A percentile compares a stretch with the other conserved stretches of the same genome.
Conservation (phyloP, 2,329 filamentous ascomycete species). For the Fusarium palustre region DNA sequence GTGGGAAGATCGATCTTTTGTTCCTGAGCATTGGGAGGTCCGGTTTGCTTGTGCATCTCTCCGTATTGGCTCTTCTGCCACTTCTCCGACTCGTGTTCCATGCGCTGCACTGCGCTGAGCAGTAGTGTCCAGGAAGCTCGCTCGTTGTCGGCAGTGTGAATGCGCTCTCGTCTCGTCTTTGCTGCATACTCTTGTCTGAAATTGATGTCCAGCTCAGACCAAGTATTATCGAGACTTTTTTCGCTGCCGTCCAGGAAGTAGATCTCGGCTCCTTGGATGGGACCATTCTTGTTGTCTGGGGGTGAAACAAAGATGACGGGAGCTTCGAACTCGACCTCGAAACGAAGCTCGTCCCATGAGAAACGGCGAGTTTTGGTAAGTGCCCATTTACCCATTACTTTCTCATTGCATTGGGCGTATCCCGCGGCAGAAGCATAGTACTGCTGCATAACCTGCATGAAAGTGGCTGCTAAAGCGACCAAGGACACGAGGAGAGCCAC, state of each 20-base stretch:
- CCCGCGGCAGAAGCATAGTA: constrained; percentile 63
- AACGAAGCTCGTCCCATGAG: constrained; percentile 58
- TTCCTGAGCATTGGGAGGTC: constrained; percentile 38
- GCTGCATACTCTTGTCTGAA: constrained; percentile 44
- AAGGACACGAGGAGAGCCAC: constrained; percentile 62
- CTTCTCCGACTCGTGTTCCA: constrained; percentile 60
- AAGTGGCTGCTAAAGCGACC: constrained; percentile 59
- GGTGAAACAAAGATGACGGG: constrained; percentile 64
- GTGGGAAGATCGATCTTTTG: constrained; percentile 36
- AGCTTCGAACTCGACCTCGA: constrained; percentile 62
- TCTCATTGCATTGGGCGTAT: constrained; percentile 60
- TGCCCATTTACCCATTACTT: constrained; percentile 62
- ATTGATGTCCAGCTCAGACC: constrained; percentile 51
- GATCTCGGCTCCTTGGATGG: constrained; percentile 49
- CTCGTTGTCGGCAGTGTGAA: constrained; percentile 69
- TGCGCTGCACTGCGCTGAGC: constrained; percentile 61
- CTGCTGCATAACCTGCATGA: constrained; percentile 63
- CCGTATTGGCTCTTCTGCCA: constrained; percentile 58
- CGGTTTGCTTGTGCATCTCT: constrained; percentile 37
- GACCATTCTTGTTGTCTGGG: constrained; percentile 55
- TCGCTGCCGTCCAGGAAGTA: constrained; percentile 55
- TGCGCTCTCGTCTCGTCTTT: constrained; percentile 48
- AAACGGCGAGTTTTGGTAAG: constrained; percentile 56
- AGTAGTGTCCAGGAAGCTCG: constrained; percentile 66
- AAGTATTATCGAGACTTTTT: constrained; percentile 52